Evolutionary conservation across 2,329 filamentous ascomycete genomes (phyloP), one percentile per base, ranked within the genome.

Genomic region (Chalaropsis ovoidea): DNA sequence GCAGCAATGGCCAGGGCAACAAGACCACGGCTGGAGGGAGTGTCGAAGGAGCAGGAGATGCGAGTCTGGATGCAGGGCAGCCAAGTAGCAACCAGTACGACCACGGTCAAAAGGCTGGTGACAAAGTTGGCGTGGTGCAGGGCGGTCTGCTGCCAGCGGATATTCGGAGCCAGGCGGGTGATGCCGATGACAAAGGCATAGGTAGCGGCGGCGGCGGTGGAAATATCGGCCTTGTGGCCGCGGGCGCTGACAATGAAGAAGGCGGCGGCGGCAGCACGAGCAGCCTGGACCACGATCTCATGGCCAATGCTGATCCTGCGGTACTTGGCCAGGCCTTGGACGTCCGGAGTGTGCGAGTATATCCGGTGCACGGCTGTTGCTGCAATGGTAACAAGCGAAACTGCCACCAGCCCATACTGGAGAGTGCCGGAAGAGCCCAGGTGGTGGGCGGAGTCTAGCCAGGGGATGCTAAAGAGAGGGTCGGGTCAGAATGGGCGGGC

Each of bases 41-140:
- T 67, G 24, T 43, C 67, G 39, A 71, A 65, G 64, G 71, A 68
- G 69, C 74, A 76, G 11, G 69, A 68, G 41, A 72, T 71, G 19
- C 70, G 72, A 17, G 72, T 71, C 65, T 79, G 75, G 27, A 78
- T 74, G 69, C 78, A 80, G 0, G 79, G 78, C 7, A 81, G 72
- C 43, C 77, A 73, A 61, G 77, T 74, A 42, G 73, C 76, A 24
- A 72, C 68, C 17, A 71, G 65, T 7, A 78, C 69, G 27, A 79
- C 68, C 41, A 76, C 61, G 27, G 80, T 69, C 64, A 75, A 70
- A 52, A 72, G 69, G n/a, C 72, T 70, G 60, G 78, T 72, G 49
- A 78, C 73, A 67, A 78, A 75, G 71, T 81, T 82, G 71, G 79
- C 73, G 69, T 82, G 79, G 66, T 80, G 77, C 56, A 82, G 72